Percentiles rank a stretch among this genome's conserved stretches.
Conservation (phyloP, 78 protist genomes). For the Dictyostelium brefeldianum region DNA sequence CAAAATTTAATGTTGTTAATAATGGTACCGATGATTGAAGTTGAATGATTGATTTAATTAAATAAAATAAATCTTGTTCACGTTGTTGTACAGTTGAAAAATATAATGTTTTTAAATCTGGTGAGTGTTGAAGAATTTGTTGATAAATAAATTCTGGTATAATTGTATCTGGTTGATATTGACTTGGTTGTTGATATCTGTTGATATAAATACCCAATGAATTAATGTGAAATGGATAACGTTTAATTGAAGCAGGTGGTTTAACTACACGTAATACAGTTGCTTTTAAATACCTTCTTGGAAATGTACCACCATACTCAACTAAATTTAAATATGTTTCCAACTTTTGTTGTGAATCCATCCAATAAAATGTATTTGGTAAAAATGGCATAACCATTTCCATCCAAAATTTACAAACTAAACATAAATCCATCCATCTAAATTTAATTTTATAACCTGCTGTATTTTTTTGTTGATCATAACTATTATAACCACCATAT, state of each 20-base stretch:
- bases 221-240: not conserved
- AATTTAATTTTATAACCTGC: not conserved
- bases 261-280: not conserved
- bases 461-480: no score
- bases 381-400: slow-evolving; percentile 6
- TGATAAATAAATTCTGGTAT: slow-evolving; percentile 23
- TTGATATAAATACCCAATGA: not conserved
- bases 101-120: not conserved
- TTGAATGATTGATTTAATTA: not conserved
- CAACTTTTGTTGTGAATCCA: not conserved
- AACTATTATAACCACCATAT: no score
- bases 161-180: not conserved
- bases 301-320: slow-evolving; percentile 24
- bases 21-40: not conserved
- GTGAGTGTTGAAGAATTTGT: not conserved
- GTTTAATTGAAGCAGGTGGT: not conserved
- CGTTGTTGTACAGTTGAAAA: not conserved
- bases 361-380: not conserved
- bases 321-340: slow-evolving; percentile 11
- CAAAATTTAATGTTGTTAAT: not conserved
- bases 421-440: not conserved
- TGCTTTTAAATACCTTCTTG: slow-evolving; percentile 1
- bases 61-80: not conserved
- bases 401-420: slow-evolving; percentile 41
- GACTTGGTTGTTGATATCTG: not conserved